Base-by-base conservation (phyloP, 2,329 filamentous ascomycete genomes). In the Alternaria gaisen region DNA sequence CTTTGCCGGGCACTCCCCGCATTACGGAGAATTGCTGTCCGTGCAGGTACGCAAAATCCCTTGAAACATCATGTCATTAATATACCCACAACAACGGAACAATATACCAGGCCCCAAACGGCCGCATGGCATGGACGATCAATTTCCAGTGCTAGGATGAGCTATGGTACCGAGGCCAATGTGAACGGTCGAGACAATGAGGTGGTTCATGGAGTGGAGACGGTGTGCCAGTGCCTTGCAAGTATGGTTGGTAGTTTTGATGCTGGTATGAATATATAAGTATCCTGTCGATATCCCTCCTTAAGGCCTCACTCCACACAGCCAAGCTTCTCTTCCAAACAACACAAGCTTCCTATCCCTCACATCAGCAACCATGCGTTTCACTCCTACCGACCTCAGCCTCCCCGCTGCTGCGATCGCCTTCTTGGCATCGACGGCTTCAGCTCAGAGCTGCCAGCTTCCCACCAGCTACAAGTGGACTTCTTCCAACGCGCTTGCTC, bases 391-490 rank as follows among this genome's bases (percentile, higher is more conserved):
- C 38, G 58, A 60, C 41, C 24, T 57, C 20, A 60, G 58, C 47
- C 36, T 60, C 36, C 42, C 58, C 24, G 53, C 58, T 20, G 58
- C 47, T 38, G 58, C 58, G 47, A 26, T 64, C 26, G 55, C 55
- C 18, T 48, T 71, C 47, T 59, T 71, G 20, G 60, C 63, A 14
- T 65, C 60, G 5, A 44, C 60, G 20, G 59, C 55, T 34, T 56
- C 57, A 12, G 67, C 69, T 10, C 72, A 72, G 46, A 61, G 42
- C 30, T 89, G 87, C 76, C 63, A 71, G 30, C 83, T 88, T 40
- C 86, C 86, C 0, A 83, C 86, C 0, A 83, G 77, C 10, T 88
- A 87, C 75, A 74, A 75, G 44, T 89, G 87, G 86, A 83, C 81
- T 34, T 86, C 84, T 11, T 83, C 81, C 6, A 81, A 76, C 2